A percentile compares a stretch with the other conserved stretches of the same genome.
Conservation (phyloP, 129 eudicot genomes). For the Helianthus tuberosus region DNA sequence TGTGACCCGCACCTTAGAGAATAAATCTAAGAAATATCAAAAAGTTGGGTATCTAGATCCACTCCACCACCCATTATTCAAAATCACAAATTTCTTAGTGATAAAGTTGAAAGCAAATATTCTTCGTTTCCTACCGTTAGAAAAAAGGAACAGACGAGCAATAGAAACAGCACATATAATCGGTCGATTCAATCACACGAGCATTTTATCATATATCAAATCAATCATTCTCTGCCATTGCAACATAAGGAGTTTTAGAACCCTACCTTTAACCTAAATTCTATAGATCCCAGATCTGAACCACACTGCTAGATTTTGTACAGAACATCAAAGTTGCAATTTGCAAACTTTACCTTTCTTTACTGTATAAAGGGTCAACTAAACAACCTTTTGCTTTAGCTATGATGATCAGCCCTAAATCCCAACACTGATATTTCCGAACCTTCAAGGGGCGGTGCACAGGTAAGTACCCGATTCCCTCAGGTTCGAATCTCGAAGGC, state of each 20-base stretch:
- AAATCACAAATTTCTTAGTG: slow-evolving; percentile 3
- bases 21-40: slow-evolving; percentile 19
- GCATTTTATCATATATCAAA: slow-evolving; percentile 14
- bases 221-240: background rate
- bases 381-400: slow-evolving; percentile 21
- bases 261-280: slow-evolving; percentile 3
- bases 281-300: slow-evolving; percentile 13
- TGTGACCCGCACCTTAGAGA: slow-evolving; percentile 35
- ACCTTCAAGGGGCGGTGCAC: background rate
- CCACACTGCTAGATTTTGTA: background rate
- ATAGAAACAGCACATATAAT: slow-evolving; percentile 1
- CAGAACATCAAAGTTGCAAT: slow-evolving; percentile 21
- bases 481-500: too few species aligned
- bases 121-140: slow-evolving; percentile 31
- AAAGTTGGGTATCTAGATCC: slow-evolving; percentile 34
- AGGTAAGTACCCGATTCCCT: too few species aligned
- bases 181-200: background rate
- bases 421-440: background rate
- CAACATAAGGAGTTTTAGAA: background rate
- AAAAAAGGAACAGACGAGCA: background rate
- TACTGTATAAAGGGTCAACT: slow-evolving; percentile 13
- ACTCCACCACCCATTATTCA: slow-evolving; percentile 32
- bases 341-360: slow-evolving; percentile 32
- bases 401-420: slow-evolving; percentile 12
- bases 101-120: slow-evolving; percentile 26